These are phyloP conservation scores for Trichoderma koningii DNA, from an alignment of 2,329 filamentous ascomycete species.

Conservation along the genomic window DNA sequence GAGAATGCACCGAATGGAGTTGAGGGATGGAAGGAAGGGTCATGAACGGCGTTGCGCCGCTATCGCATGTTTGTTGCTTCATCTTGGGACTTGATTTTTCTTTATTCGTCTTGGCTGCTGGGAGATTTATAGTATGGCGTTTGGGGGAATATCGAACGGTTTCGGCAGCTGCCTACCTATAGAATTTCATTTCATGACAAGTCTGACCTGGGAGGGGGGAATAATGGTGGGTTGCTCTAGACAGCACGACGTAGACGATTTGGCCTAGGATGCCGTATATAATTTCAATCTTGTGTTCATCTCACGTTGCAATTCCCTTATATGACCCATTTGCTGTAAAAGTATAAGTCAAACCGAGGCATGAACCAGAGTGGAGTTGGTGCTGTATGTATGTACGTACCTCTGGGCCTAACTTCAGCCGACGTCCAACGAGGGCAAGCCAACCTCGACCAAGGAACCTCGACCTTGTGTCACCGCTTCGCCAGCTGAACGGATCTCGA, in stretches of 20 bases:
- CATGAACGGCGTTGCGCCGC: background rate
- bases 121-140: background rate
- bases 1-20: background rate
- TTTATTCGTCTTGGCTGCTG: background rate
- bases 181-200: background rate
- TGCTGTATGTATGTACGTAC: constrained; percentile 1
- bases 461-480: background rate
- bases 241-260: constrained; percentile 1
- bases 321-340: too few species aligned
- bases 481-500: background rate
- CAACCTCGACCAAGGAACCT: background rate
- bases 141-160: background rate
- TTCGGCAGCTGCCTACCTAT: background rate
- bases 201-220: background rate
- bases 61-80: background rate
- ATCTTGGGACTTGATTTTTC: background rate
- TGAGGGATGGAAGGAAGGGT: background rate
- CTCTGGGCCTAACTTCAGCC: background rate
- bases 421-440: background rate
- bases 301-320: background rate
- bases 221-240: constrained; percentile 7
- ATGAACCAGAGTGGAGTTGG: constrained; percentile 2
- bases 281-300: background rate
- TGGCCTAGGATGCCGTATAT: background rate
- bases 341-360: background rate